Evolutionary conservation across 2,329 filamentous ascomycete genomes (phyloP).

Genomic region (Tricladium varicosporioides): DNA sequence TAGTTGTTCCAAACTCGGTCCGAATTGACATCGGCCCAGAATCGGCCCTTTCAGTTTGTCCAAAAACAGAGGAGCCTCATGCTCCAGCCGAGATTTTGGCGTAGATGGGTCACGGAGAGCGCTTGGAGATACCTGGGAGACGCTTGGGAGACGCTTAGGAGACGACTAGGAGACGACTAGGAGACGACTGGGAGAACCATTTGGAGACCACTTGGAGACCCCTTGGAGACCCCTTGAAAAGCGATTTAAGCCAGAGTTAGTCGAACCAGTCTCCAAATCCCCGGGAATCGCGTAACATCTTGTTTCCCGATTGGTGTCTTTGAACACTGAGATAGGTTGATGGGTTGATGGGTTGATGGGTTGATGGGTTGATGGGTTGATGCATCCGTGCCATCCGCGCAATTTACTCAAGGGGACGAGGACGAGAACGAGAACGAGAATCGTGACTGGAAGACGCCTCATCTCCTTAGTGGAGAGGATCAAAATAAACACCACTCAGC

Average conservation of each 20-base stretch:
- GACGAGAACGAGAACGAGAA: too few relatives aligned
- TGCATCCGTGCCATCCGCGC: too few relatives aligned
- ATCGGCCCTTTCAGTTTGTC: neutral
- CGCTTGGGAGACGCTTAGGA: neutral
- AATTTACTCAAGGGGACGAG: too few relatives aligned
- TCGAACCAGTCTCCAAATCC: neutral
- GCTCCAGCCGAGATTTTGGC: too few relatives aligned
- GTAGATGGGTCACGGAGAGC: too few relatives aligned
- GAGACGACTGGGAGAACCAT: neutral
- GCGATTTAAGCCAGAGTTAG: neutral
- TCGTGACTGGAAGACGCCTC: neutral
- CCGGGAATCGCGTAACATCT: neutral
- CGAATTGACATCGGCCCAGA: neutral
- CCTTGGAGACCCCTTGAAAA: neutral
- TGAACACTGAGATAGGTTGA: too few relatives aligned
- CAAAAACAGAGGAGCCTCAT: too few relatives aligned
- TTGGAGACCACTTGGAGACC: neutral
- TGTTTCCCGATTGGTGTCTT: too few relatives aligned
- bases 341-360: too few relatives aligned
- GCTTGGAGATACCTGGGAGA: neutral
- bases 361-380: too few relatives aligned
- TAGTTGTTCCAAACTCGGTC: neutral
- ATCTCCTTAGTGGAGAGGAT: neutral
- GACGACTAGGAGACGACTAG: neutral
- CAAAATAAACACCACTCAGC: neutral